These are phyloP conservation scores for Cerioporus squamosus DNA, from an alignment of 1,284 basidiomycete genomes.

Conservation along the genomic window DNA sequence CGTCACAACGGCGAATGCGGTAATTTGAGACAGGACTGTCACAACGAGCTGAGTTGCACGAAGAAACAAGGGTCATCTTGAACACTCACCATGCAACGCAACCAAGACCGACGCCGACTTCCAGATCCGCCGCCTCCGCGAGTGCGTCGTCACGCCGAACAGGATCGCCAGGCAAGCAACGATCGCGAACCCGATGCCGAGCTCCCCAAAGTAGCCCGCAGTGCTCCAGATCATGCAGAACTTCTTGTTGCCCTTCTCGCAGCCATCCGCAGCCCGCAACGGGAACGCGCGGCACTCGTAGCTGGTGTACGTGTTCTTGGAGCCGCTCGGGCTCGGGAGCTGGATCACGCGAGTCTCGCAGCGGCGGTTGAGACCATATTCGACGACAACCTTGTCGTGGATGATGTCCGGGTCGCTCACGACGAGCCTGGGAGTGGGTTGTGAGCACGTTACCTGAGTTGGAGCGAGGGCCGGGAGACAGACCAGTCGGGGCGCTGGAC, in stretches of 20 bases:
- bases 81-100: slow-evolving; percentile 57
- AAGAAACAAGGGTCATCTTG: background rate
- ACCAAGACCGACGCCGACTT: slow-evolving; percentile 68
- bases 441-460: slow-evolving; percentile 16
- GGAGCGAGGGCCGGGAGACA: slow-evolving; percentile 23
- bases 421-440: slow-evolving; percentile 54
- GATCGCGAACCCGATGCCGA: slow-evolving; percentile 65
- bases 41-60: too few relatives aligned
- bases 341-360: slow-evolving; percentile 58
- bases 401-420: slow-evolving; percentile 52
- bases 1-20: slow-evolving; percentile 68
- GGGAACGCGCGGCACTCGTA: slow-evolving; percentile 72
- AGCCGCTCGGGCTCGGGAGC: slow-evolving; percentile 51
- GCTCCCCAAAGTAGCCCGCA: slow-evolving; percentile 64
- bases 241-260: slow-evolving; percentile 60
- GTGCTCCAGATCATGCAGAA: slow-evolving; percentile 75
- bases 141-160: slow-evolving; percentile 73
- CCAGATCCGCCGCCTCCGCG: slow-evolving; percentile 75
- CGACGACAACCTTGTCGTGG: slow-evolving; percentile 50
- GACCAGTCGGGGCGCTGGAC: slow-evolving; percentile 68
- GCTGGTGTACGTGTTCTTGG: slow-evolving; percentile 53
- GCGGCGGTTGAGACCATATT: slow-evolving; percentile 61
- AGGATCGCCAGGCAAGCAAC: slow-evolving; percentile 61
- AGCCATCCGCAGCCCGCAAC: slow-evolving; percentile 57
- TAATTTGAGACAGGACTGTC: slow-evolving; percentile 61